Conservation (phyloP, 192 early-diverging fungal genomes). For the Linnemannia zychae region DNA sequence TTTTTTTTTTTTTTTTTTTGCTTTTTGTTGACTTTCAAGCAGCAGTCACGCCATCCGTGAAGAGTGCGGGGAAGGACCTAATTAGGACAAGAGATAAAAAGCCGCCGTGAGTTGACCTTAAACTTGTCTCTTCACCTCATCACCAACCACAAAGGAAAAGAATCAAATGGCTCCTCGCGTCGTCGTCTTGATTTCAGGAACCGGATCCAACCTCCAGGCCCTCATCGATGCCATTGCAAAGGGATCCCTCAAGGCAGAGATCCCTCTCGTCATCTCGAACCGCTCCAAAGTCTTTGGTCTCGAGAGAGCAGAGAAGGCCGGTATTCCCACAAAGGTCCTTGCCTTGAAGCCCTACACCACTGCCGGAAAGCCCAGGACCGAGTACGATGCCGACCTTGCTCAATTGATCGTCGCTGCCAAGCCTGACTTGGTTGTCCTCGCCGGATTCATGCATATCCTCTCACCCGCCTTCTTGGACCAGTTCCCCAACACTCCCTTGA, state of each 20-base stretch:
- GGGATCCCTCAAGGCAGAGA: slow-evolving; percentile 70
- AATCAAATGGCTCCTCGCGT: slow-evolving; percentile 62
- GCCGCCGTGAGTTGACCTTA: background rate
- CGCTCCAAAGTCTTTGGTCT: slow-evolving; percentile 88
- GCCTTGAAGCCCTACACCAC: slow-evolving; percentile 90
- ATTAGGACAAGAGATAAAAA: background rate
- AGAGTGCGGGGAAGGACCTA: background rate
- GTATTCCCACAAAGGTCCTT: slow-evolving; percentile 86
- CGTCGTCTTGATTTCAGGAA: slow-evolving; percentile 95
- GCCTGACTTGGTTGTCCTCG: slow-evolving; percentile 92
- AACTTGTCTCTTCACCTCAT: background rate
- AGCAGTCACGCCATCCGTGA: background rate
- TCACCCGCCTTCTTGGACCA: slow-evolving; percentile 83
- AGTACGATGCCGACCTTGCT: slow-evolving; percentile 93
- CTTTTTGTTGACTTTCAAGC: background rate
- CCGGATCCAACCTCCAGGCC: slow-evolving; percentile 97
- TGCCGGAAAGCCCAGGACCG: slow-evolving; percentile 82
- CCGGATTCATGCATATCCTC: slow-evolving; percentile 99
- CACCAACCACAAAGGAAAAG: background rate
- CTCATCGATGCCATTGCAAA: slow-evolving; percentile 84
- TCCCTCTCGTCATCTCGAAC: slow-evolving; percentile 94
- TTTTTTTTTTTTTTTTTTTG: background rate
- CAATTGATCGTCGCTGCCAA: slow-evolving; percentile 68
- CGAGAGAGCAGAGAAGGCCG: slow-evolving; percentile 82
- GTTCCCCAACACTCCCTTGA: slow-evolving; percentile 79